Evolutionary conservation across 345 rosid genomes (phyloP), one percentile per base, ranked within the genome.

Genomic region (Hibiscus syriacus): DNA sequence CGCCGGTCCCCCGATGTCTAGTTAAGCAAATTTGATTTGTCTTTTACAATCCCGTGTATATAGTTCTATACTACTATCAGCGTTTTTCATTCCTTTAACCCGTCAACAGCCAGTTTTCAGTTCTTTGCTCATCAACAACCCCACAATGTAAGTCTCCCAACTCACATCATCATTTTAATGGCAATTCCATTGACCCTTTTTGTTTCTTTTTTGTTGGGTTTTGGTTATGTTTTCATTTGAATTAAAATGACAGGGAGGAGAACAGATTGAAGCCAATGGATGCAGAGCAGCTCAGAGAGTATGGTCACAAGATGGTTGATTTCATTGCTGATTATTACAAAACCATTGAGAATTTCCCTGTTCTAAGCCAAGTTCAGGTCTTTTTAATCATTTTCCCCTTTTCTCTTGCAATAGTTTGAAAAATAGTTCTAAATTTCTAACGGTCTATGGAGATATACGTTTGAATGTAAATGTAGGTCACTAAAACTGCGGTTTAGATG

Each of bases 281-380:
- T 23, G 83, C 93, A 0, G 88, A 87, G 80, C 93, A 87, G 66
- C 76, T 87, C 64, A 79, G 93, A 54, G 93, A 86, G 74, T 66
- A 79, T 67, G 97, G 84, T 26, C 93, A 88, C 71, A 80, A 73
- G 79, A 92, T 92, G 98, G 92, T 92, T 38, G 97, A 88, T 76
- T 92, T 92, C 76, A 85, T 92, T 72, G 98, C 96, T 7, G 97
- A 92, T 78, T 92, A 90, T 80, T 92, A 90, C 84, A 75, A 83
- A 67, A 55, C 85, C 73, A 80, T 92, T n/a, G 96, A 90, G 77
- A 54, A 27, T 49, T 84, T 84, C 80, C 97, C 97, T 6, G 96
- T 92, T 77, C 90, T 90, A 68, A 88, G 97, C 82, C 96, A 88
- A 85, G 98, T 90, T 73, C 69, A 87, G 90, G 93, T 87, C 48